Percentiles rank a stretch among this genome's conserved stretches.
Evolutionary conservation across 2,329 filamentous ascomycete species (phyloP).

Genomic region (Xylariaceae sp.): DNA sequence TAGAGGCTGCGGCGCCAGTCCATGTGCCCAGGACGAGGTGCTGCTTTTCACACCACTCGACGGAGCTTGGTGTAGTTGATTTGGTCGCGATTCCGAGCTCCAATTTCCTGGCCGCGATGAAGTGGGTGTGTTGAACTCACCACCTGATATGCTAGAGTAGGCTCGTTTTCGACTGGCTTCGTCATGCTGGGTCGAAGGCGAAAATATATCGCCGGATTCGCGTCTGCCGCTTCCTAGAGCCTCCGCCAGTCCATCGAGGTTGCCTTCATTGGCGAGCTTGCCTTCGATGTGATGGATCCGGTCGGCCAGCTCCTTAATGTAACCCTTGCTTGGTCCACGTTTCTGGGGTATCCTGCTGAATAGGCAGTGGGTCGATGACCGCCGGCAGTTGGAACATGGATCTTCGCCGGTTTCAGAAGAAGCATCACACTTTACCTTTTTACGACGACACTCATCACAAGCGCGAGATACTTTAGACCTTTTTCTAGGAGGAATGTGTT

Average conservation of each 20-base stretch:
- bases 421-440: slow-evolving; percentile 87
- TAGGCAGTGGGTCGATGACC: slow-evolving; percentile 69
- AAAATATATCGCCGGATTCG: slow-evolving; percentile 46
- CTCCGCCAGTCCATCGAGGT: slow-evolving; percentile 42
- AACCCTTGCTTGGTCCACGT: slow-evolving; percentile 85
- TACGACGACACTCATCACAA: slow-evolving; percentile 82
- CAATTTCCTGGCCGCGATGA: slow-evolving; percentile 41
- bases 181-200: slow-evolving; percentile 41
- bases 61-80: slow-evolving; percentile 37
- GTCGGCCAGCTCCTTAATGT: slow-evolving; percentile 88
- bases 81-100: slow-evolving; percentile 43
- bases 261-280: slow-evolving; percentile 56
- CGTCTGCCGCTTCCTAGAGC: slow-evolving; percentile 32
- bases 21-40: slow-evolving; percentile 35
- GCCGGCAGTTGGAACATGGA: slow-evolving; percentile 75
- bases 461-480: slow-evolving; percentile 82
- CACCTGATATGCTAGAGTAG: slow-evolving; percentile 35
- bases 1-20: slow-evolving; percentile 43
- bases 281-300: slow-evolving; percentile 77
- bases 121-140: slow-evolving; percentile 34
- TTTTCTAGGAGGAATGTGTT: slow-evolving; percentile 64
- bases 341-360: slow-evolving; percentile 88
- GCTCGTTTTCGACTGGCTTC: slow-evolving; percentile 35
- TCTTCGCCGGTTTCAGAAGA: slow-evolving; percentile 65
- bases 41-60: slow-evolving; percentile 25